Conservation (phyloP, 1,284 basidiomycete species). For the Ganoderma leucocontextum region DNA sequence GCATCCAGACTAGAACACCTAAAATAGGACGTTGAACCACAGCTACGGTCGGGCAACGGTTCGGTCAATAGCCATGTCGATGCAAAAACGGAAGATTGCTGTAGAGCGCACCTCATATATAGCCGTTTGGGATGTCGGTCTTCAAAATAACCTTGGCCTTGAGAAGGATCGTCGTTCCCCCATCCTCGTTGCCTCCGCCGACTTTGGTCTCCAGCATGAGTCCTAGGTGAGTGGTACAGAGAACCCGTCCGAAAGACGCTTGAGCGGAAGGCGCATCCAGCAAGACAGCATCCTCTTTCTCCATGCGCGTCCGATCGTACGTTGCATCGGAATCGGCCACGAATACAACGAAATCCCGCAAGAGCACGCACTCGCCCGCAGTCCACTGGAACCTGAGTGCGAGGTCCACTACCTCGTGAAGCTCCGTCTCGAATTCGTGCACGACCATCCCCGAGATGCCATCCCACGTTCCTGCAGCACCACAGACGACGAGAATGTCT, state of each 20-base stretch:
- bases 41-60: too few species aligned
- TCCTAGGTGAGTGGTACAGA: slow-evolving; percentile 50
- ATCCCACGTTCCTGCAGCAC: slow-evolving; percentile 51
- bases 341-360: slow-evolving; percentile 47
- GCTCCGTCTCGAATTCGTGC: slow-evolving; percentile 42
- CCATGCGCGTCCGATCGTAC: slow-evolving; percentile 53
- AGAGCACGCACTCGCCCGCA: slow-evolving; percentile 61
- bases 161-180: slow-evolving; percentile 28
- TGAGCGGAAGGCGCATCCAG: slow-evolving; percentile 28
- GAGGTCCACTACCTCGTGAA: slow-evolving; percentile 51
- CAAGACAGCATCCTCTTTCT: slow-evolving; percentile 45
- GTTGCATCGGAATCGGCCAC: slow-evolving; percentile 45
- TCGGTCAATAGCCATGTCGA: too few species aligned
- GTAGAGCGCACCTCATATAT: background rate
- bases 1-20: too few species aligned
- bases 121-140: background rate
- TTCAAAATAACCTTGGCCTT: slow-evolving; percentile 45
- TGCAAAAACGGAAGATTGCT: background rate
- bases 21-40: too few species aligned
- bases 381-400: slow-evolving; percentile 56
- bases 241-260: slow-evolving; percentile 25
- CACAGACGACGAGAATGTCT: slow-evolving; percentile 55
- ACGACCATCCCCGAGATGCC: slow-evolving; percentile 39
- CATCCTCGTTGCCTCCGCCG: slow-evolving; percentile 30
- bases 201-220: slow-evolving; percentile 38